These are phyloP conservation scores for Podospora conica DNA, from an alignment of 495 filamentous ascomycete species.

Conservation along the genomic window DNA sequence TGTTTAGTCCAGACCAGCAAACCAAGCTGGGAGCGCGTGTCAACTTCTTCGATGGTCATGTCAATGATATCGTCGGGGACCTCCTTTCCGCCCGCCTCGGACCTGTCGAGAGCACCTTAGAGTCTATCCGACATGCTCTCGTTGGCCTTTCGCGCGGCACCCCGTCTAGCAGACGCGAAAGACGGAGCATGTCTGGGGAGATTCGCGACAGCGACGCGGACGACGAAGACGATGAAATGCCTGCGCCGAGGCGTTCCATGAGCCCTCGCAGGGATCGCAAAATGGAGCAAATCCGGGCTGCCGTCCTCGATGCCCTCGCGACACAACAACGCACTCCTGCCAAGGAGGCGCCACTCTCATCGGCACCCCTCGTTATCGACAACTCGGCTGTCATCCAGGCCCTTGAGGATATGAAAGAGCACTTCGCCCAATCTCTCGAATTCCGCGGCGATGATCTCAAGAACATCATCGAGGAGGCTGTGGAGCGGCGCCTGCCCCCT, in stretches of 20 bases:
- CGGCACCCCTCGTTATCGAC: slow-evolving; percentile 18
- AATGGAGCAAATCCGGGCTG: slow-evolving; percentile 73
- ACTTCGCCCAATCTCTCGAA: slow-evolving; percentile 39
- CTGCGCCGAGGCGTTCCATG: slow-evolving; percentile 54
- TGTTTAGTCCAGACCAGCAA: slow-evolving; percentile 75
- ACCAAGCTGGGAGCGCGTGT: slow-evolving; percentile 66
- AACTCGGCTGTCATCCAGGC: slow-evolving; percentile 31
- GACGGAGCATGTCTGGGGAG: slow-evolving; percentile 56
- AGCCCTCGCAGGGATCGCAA: slow-evolving; percentile 67
- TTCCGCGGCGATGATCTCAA: slow-evolving; percentile 51
- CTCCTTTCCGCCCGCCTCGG: slow-evolving; percentile 68
- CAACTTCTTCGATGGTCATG: slow-evolving; percentile 79
- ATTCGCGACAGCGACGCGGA: slow-evolving; percentile 83
- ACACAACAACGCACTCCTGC: slow-evolving; percentile 44
- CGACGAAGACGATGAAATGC: slow-evolving; percentile 78
- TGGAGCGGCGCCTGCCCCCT: slow-evolving; percentile 44
- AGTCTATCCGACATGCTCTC: slow-evolving; percentile 64
- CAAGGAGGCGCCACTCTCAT: slow-evolving; percentile 21
- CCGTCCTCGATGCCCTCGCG: slow-evolving; percentile 72
- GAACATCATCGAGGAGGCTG: slow-evolving; percentile 53
- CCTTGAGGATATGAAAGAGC: slow-evolving; percentile 44
- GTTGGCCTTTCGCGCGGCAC: slow-evolving; percentile 37
- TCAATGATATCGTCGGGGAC: slow-evolving; percentile 75
- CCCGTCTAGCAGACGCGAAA: slow-evolving; percentile 40
- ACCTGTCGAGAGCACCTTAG: slow-evolving; percentile 73